Conservation (phyloP, 805 yeast species). For the Starmera dryadoides region DNA sequence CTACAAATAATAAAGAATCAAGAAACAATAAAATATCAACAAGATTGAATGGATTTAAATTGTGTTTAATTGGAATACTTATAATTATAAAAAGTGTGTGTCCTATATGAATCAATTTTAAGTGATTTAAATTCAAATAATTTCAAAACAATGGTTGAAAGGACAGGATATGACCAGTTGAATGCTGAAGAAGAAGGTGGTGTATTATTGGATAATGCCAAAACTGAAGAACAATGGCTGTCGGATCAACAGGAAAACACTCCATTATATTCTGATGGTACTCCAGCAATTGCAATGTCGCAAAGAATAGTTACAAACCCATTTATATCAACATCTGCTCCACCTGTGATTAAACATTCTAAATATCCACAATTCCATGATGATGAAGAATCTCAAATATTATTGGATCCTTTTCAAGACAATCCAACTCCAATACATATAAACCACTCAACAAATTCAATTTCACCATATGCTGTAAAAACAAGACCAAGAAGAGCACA, state of each 20-base stretch:
- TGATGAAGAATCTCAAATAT: slow-evolving; percentile 4
- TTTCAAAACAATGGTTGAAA: slow-evolving; percentile 1
- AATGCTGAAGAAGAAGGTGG: not conserved
- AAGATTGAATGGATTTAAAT: no score
- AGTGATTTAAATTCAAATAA: no score
- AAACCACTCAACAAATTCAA: not conserved
- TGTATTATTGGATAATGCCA: not conserved
- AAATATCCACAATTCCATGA: not conserved
- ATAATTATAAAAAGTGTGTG: no score
- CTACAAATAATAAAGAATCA: no score
- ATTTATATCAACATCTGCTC: slow-evolving; percentile 9
- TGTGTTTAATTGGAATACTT: no score
- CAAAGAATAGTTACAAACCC: slow-evolving; percentile 2
- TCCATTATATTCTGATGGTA: slow-evolving; percentile 1
- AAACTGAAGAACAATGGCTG: slow-evolving; percentile 6
- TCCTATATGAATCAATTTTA: no score
- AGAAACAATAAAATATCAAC: no score
- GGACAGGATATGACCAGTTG: slow-evolving; percentile 2
- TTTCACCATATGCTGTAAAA: not conserved
- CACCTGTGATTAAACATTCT: slow-evolving; percentile 1
- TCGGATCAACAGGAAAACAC: slow-evolving; percentile 1
- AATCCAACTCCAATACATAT: not conserved
- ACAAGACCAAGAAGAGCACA: slow-evolving; percentile 8
- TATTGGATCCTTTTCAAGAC: slow-evolving; percentile 1
- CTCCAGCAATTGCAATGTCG: not conserved